Evolutionary conservation across 129 eudicot genomes (phyloP).

Genomic region (Gnaphalium uliginosum): DNA sequence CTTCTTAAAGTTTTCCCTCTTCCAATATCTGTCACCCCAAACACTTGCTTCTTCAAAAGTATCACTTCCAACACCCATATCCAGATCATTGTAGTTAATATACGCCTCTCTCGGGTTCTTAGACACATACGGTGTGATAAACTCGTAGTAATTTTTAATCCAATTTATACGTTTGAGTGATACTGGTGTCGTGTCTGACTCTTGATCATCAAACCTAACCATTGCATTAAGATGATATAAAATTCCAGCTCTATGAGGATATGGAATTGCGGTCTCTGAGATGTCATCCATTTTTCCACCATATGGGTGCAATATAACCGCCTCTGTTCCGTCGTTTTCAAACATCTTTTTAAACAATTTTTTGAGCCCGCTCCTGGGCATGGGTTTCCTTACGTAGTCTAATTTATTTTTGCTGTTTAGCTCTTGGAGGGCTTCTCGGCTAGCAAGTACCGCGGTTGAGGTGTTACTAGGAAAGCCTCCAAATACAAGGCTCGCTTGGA

Average conservation of each 20-base stretch:
- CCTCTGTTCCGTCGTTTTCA: background rate
- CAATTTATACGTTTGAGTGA: background rate
- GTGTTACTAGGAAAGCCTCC: background rate
- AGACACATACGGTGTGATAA: background rate
- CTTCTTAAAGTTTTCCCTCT: background rate
- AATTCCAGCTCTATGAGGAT: background rate
- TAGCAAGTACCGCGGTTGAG: background rate
- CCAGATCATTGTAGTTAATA: background rate
- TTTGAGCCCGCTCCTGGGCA: background rate
- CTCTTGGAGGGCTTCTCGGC: background rate
- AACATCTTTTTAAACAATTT: background rate
- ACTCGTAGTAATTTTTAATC: background rate
- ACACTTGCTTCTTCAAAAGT: background rate
- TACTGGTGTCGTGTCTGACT: background rate
- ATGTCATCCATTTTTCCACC: background rate
- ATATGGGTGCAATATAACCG: background rate
- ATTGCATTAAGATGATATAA: background rate
- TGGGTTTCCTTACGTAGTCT: background rate
- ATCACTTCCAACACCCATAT: background rate
- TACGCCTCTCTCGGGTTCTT: conserved; percentile 3
- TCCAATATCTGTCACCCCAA: conserved; percentile 2
- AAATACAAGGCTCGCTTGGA: background rate
- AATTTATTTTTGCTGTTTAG: background rate
- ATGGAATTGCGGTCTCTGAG: background rate
- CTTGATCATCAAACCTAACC: background rate